Conservation (phyloP, 192 early-diverging fungal genomes). For the Podila verticillata region DNA sequence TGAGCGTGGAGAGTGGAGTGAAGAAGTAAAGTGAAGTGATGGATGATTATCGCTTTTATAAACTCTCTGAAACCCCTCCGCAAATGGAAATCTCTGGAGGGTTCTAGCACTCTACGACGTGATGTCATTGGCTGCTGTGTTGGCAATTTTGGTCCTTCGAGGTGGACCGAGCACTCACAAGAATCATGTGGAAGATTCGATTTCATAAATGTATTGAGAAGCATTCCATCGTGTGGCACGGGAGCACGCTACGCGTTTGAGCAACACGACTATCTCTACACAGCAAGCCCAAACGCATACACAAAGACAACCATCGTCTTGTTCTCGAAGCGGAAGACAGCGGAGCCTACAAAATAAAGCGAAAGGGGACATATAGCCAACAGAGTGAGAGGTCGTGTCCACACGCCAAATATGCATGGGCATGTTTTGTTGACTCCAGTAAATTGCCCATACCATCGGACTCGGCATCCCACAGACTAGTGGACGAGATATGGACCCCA, state of each 20-base stretch:
- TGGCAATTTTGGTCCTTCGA: no score
- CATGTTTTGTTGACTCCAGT: not conserved
- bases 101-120: no score
- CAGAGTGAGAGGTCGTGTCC: not conserved
- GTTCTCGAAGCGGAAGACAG: constrained; percentile 37
- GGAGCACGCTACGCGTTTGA: not conserved
- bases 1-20: no score
- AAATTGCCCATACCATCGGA: constrained; percentile 21
- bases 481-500: constrained; percentile 40
- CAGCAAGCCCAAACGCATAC: constrained; percentile 27
- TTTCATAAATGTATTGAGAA: no score
- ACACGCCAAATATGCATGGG: not conserved
- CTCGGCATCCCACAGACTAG: constrained; percentile 45
- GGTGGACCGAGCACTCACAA: no score
- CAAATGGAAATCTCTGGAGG: no score
- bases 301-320: constrained; percentile 36
- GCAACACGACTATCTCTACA: not conserved
- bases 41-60: no score
- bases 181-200: no score
- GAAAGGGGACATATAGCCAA: not conserved
- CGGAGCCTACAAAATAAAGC: constrained; percentile 19
- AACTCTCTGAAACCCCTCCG: no score
- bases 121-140: no score
- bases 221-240: no score
- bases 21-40: no score